Percentiles rank a stretch among this genome's conserved stretches.
phyloP scores from a whole-genome alignment of 179 eudicot genomes.

The Vitellaria paradoxa region DNA sequence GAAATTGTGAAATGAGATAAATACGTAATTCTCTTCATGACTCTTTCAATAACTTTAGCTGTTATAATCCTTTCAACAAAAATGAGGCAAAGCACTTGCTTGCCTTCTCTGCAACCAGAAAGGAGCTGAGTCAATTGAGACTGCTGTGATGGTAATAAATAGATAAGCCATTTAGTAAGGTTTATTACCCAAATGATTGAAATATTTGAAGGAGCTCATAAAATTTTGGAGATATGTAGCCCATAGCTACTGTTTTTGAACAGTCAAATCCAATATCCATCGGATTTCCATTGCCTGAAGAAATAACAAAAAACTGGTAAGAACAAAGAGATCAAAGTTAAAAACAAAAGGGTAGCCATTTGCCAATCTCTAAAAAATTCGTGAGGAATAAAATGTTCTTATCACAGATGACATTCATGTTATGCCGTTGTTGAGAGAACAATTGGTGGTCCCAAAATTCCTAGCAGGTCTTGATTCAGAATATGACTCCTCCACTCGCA shows the following conservation, averaged over 20 bases:
- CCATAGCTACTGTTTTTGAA: conserved; percentile 31
- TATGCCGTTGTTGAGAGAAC: too few relatives aligned
- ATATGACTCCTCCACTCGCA: too few relatives aligned
- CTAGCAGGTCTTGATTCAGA: too few relatives aligned
- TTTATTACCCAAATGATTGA: conserved; percentile 43
- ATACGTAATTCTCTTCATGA: conserved; percentile 32
- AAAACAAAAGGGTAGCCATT: too few relatives aligned
- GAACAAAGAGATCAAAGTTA: conserved; percentile 4
- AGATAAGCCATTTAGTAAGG: background rate
- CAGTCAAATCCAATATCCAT: conserved; percentile 21
- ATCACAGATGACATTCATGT: too few relatives aligned
- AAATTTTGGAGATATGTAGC: conserved; percentile 51
- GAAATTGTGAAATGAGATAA: conserved; percentile 49
- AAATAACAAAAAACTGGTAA: conserved; percentile 13
- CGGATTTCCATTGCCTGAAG: conserved; percentile 30
- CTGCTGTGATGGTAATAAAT: background rate
- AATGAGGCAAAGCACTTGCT: conserved; percentile 44
- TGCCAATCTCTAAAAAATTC: too few relatives aligned
- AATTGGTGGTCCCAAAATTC: too few relatives aligned
- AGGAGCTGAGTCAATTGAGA: conserved; percentile 8
- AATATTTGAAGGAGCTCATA: conserved; percentile 40
- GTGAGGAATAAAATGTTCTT: too few relatives aligned
- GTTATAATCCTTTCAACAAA: conserved; percentile 56
- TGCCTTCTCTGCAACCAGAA: conserved; percentile 35
- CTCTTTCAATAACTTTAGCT: conserved; percentile 56